phyloP scores from a whole-genome alignment of 495 filamentous ascomycete species.

The Jackrogersella multiformis region DNA sequence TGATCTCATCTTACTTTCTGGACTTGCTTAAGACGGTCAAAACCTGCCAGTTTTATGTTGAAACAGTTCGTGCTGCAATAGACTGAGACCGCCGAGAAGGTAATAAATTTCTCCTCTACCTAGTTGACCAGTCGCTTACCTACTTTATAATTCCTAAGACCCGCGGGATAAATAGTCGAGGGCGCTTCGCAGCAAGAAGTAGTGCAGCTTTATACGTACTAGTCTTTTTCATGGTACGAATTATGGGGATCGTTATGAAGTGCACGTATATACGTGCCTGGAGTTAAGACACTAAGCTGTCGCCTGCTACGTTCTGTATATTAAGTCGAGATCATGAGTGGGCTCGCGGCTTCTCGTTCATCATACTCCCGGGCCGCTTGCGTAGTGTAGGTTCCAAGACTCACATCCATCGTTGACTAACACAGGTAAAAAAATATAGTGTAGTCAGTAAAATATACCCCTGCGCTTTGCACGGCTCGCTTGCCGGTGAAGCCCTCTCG shows the following conservation, averaged over 20 bases:
- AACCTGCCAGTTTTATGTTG: conserved; percentile 20
- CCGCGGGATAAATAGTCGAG: conserved; percentile 21
- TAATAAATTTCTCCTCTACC: background rate
- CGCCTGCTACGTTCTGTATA: conserved; percentile 46
- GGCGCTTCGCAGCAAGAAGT: conserved; percentile 20
- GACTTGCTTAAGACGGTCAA: conserved; percentile 4
- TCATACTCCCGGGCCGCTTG: conserved; percentile 40
- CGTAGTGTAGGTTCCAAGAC: conserved; percentile 41
- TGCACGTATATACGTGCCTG: conserved; percentile 39
- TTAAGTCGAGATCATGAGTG: conserved; percentile 46
- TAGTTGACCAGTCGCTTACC: conserved; percentile 30
- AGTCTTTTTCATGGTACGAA: conserved; percentile 38
- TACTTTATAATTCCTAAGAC: conserved; percentile 23
- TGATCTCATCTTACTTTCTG: conserved; percentile 24
- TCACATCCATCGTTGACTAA: conserved; percentile 30
- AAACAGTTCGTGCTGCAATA: conserved; percentile 13
- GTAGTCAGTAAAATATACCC: conserved; percentile 18
- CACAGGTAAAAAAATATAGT: too few species aligned
- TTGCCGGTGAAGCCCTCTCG: conserved; percentile 37
- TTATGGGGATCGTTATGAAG: conserved; percentile 37
- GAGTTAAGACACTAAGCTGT: conserved; percentile 40
- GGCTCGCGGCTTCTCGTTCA: conserved; percentile 38
- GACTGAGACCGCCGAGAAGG: conserved; percentile 1
- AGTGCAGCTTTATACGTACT: conserved; percentile 24
- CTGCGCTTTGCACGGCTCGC: conserved; percentile 37